Base-by-base conservation (phyloP, 1,284 basidiomycete species). In the Marasmius oreades region DNA sequence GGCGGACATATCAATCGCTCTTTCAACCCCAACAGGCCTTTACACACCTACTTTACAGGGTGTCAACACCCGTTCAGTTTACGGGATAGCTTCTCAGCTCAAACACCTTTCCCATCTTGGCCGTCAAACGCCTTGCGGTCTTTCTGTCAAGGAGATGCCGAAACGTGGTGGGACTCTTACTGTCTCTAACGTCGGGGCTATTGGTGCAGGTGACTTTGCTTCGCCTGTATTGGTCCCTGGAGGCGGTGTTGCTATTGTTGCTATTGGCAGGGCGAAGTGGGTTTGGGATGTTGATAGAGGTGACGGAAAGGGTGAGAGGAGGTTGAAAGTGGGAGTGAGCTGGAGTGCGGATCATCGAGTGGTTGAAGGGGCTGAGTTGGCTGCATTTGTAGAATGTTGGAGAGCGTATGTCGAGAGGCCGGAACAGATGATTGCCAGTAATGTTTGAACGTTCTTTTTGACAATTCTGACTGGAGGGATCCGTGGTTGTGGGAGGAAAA, bases 301-400 rank as follows among this genome's bases (percentile, higher is more conserved):
- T 8, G 61, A 63, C 34, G 69, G 66, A 34, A 64, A 69, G 20
- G 88, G 86, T 0, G 79, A 84, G 64, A 71, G 80, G 57, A 78
- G 92, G 63, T 70, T 95, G 59, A 85, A 86, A 71, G 73, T 93
- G 50, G 82, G 85, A 22, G 80, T 93, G 2, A 91, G 89, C 59
- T 95, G 93, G 90, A 88, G 85, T 62, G 95, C 90, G 31, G 95
- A 97, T 69, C 95, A 97, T 75, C 75, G 95, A 18, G 86, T 96
- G 5, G 87, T 96, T 7, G 94, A 97, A 69, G 95, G 95, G 5
- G 94, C 93, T 0, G 95, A 97, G 74, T 70, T 97, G 59, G 93
- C 93, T 46, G 88, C 88, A 55, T 93, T 97, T 69, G 90, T 95
- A 51, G 92, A 95, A 73, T 80, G 81, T 45, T 97, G 95, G 93